Conservation (phyloP, 495 filamentous ascomycete species). For the Daldinia concentrica region DNA sequence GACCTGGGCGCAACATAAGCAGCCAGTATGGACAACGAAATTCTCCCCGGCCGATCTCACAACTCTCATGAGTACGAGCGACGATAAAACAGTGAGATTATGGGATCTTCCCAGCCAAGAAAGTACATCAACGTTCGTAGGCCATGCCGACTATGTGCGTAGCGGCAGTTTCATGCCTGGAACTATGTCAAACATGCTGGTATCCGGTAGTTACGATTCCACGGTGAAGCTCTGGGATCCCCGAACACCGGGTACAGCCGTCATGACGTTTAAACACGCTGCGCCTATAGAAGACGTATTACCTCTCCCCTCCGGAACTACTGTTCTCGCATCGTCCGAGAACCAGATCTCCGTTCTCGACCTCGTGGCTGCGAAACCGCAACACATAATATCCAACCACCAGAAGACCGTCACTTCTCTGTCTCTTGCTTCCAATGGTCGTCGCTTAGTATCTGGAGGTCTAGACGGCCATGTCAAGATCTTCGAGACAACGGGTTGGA, state of each 20-base stretch:
- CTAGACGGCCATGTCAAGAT: constrained; percentile 97
- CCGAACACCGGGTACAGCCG: constrained; percentile 68
- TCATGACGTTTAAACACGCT: constrained; percentile 92
- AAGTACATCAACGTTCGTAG: constrained; percentile 79
- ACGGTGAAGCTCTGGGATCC: constrained; percentile 96
- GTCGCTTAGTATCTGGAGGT: constrained; percentile 82
- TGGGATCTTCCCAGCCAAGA: constrained; percentile 90
- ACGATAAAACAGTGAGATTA: constrained; percentile 89
- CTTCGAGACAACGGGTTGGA: constrained; percentile 91
- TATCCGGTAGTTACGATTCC: constrained; percentile 92
- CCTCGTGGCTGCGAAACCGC: constrained; percentile 86
- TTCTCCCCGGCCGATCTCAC: constrained; percentile 90
- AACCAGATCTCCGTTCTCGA: constrained; percentile 94
- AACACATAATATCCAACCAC: constrained; percentile 88
- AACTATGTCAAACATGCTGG: constrained; percentile 74
- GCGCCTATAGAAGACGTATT: constrained; percentile 87
- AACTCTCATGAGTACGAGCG: constrained; percentile 80
- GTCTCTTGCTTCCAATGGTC: constrained; percentile 75
- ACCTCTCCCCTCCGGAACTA: constrained; percentile 85
- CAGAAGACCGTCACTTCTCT: constrained; percentile 97
- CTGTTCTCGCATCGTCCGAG: constrained; percentile 82
- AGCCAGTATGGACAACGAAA: constrained; percentile 90
- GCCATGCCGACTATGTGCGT: constrained; percentile 92
- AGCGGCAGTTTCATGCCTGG: constrained; percentile 86
- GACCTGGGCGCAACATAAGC: constrained; percentile 95